A percentile compares a stretch with the other conserved stretches of the same genome.
Evolutionary conservation across 495 filamentous ascomycete species (phyloP).

Genomic region (Penicillium macrosclerotiorum): DNA sequence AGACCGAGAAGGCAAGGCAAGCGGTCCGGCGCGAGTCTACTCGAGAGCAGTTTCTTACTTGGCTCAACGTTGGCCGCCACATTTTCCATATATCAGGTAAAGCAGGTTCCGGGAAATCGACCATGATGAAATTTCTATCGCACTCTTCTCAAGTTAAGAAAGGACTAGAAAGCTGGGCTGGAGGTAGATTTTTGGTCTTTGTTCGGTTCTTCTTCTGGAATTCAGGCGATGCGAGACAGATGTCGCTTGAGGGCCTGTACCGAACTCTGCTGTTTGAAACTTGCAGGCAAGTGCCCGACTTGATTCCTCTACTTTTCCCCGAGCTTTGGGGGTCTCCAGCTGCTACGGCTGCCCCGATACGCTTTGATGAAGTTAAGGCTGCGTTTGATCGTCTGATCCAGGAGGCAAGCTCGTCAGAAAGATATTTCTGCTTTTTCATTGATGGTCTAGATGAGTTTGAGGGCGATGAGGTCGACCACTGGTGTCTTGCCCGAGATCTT

Average conservation of each 20-base stretch:
- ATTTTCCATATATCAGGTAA: conserved; percentile 41
- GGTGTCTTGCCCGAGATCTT: conserved; percentile 1
- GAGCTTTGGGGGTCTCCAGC: neutral
- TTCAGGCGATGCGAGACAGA: conserved; percentile 33
- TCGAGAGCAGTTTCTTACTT: conserved; percentile 19
- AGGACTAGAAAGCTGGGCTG: conserved; percentile 28
- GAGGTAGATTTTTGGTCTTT: conserved; percentile 26
- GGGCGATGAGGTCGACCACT: conserved; percentile 18
- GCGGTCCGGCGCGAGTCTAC: neutral
- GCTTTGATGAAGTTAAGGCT: conserved; percentile 5
- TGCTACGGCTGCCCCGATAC: neutral
- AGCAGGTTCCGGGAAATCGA: conserved; percentile 46
- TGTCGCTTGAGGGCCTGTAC: conserved; percentile 42
- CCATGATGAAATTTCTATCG: conserved; percentile 41
- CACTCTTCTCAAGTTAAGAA: conserved; percentile 11
- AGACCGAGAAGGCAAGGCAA: no score
- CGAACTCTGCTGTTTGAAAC: conserved; percentile 42
- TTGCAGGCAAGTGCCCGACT: conserved; percentile 26
- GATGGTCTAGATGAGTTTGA: conserved; percentile 49
- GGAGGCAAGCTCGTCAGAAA: neutral
- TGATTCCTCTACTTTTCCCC: conserved; percentile 25
- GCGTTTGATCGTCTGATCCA: conserved; percentile 11
- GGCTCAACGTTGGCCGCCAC: conserved; percentile 25
- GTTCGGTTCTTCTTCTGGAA: conserved; percentile 50
- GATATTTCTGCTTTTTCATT: conserved; percentile 45